These are phyloP conservation scores for Pythium insidiosum DNA, from an alignment of 352 stramenopile species.

Conservation along the genomic window DNA sequence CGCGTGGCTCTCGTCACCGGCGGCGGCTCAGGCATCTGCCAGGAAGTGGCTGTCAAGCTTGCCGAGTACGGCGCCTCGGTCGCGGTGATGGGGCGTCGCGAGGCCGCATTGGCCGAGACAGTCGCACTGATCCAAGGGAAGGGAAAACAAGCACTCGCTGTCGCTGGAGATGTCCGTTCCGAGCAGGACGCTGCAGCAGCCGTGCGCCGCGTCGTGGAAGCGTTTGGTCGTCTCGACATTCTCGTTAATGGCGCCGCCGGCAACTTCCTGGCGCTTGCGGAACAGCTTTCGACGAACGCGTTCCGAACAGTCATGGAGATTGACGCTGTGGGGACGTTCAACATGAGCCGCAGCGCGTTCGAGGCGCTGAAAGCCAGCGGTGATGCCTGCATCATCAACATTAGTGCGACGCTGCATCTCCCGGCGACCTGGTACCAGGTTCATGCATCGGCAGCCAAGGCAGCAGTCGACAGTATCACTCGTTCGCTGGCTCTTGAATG, in stretches of 20 bases:
- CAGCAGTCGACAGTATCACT: conserved; percentile 92
- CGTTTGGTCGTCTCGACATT: conserved; percentile 88
- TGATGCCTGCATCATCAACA: conserved; percentile 92
- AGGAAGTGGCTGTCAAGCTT: conserved; percentile 90
- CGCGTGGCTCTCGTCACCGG: conserved; percentile 90
- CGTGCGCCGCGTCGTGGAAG: conserved; percentile 62
- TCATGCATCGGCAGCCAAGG: conserved; percentile 93
- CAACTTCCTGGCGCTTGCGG: conserved; percentile 89
- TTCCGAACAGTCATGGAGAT: conserved; percentile 97
- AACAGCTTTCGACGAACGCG: conserved; percentile 88
- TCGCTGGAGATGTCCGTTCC: conserved; percentile 84
- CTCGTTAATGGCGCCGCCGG: conserved; percentile 92
- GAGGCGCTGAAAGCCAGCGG: conserved; percentile 55
- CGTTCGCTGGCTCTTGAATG: conserved; percentile 94
- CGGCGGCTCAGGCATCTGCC: conserved; percentile 92
- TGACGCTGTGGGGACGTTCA: conserved; percentile 94
- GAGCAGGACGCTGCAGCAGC: conserved; percentile 65
- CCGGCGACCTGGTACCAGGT: conserved; percentile 92
- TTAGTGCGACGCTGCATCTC: conserved; percentile 91
- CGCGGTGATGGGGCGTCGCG: conserved; percentile 91
- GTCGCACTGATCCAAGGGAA: conserved; percentile 38
- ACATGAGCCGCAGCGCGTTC: conserved; percentile 91
- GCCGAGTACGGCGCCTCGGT: conserved; percentile 89
- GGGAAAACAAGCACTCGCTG: conserved; percentile 37
- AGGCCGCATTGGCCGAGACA: conserved; percentile 85